These are phyloP conservation scores for Fusarium torulosum DNA, from an alignment of 2,329 filamentous ascomycete species.

Conservation along the genomic window DNA sequence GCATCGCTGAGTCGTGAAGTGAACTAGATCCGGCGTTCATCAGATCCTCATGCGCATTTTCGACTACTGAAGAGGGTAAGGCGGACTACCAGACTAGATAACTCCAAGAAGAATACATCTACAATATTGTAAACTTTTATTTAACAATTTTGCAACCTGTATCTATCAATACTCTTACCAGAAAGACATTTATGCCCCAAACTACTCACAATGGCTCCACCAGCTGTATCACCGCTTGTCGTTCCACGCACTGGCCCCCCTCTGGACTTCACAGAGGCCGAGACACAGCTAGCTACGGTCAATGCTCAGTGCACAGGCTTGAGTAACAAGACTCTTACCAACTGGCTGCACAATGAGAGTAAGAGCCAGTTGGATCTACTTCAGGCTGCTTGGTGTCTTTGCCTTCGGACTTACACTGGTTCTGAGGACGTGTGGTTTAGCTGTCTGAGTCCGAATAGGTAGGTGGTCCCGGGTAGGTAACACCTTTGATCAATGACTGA, in stretches of 20 bases:
- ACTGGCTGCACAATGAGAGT: background rate
- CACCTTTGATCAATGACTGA: background rate
- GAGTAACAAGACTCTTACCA: background rate
- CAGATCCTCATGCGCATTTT: too few relatives aligned
- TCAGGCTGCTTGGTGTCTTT: constrained; percentile 1
- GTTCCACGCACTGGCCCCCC: background rate
- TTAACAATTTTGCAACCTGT: background rate
- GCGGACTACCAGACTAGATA: background rate
- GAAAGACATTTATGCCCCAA: too few relatives aligned
- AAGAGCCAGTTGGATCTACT: background rate
- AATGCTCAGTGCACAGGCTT: background rate
- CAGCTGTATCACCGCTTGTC: background rate
- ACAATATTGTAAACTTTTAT: background rate
- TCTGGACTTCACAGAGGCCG: too few relatives aligned
- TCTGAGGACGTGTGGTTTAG: constrained; percentile 9
- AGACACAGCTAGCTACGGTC: background rate
- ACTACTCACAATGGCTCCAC: background rate
- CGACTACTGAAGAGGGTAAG: background rate
- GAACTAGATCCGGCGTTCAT: background rate
- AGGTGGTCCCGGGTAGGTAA: background rate
- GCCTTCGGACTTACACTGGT: constrained; percentile 9
- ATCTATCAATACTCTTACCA: too few relatives aligned
- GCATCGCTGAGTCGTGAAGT: background rate
- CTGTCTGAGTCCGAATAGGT: background rate
- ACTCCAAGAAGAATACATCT: background rate